Base-by-base conservation (phyloP, 1,139 yeast genomes). In the Geotrichum restrictum region DNA sequence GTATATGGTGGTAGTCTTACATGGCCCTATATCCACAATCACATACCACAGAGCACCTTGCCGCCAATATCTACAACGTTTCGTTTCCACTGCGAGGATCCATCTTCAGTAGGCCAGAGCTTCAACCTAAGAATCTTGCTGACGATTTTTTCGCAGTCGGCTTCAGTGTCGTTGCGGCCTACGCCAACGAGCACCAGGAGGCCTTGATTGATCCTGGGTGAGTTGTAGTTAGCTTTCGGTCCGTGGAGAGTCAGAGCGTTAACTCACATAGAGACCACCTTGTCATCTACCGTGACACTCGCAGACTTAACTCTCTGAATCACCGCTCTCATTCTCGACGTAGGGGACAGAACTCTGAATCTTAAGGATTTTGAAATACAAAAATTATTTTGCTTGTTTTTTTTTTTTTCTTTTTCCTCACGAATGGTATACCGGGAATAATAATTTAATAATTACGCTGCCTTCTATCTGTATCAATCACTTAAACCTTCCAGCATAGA, bases 231-330 rank as follows among this genome's bases (percentile, higher is more conserved):
- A n/a, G n/a, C n/a, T n/a, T n/a, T 40, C 14, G 42, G 33, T 47
- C 41, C 44, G 10, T 10, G 3, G 14, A 39, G 18, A 21, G 6
- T 16, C 38, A 11, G 21, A 36, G 16, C 16, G 19, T 11, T 11
- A 11, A 43, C 47, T 3, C n/a, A 48, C 40, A 32, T 44, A 3
- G 97, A 88, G 0, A 89, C 78, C 0, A 85, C 73, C 49, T 77
- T 67, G 14, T 76, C 74, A 54, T 88, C 88, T 0, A 93, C 98
- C 0, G 87, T 79, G 1, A 91, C 98, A 0, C 95, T 84, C 0
- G 97, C 97, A 50, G 77, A 76, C 59, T 85, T 87, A 18, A 89
- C 97, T 62, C 86, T 81, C 64, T 91, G 98, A 37, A 91, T 79
- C 1, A 91, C 96, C 1, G 91, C 87, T 67, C 83, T 83, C 98